Conservation (phyloP, 1,284 basidiomycete species). For the Sanguinoderma infundibulare region DNA sequence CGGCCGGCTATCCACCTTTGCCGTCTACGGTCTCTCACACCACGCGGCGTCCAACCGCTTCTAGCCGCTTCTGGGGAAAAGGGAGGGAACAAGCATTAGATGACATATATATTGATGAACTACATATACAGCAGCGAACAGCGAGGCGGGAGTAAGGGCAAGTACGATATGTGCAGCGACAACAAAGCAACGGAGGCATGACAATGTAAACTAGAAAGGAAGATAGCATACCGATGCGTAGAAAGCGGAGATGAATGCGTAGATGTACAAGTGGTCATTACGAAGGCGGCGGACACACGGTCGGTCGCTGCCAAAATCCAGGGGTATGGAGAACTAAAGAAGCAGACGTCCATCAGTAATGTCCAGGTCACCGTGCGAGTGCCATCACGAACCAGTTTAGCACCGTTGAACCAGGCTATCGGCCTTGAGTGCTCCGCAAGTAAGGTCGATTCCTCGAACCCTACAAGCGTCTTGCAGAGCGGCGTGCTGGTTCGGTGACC, state of each 20-base stretch:
- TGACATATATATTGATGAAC: neutral
- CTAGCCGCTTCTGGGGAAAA: too few relatives aligned
- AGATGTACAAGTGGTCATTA: neutral
- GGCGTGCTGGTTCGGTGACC: slow-evolving; percentile 35
- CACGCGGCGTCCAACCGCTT: neutral
- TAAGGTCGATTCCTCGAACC: slow-evolving; percentile 13
- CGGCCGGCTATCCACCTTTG: too few relatives aligned
- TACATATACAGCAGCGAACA: slow-evolving; percentile 2
- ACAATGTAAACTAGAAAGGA: neutral
- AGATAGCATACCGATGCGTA: neutral
- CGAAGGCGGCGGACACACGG: too few relatives aligned
- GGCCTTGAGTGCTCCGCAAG: neutral
- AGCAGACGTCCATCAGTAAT: neutral
- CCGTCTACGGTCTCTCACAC: neutral
- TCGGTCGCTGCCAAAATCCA: neutral
- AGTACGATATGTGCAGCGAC: slow-evolving; percentile 5
- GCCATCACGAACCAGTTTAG: slow-evolving; percentile 1
- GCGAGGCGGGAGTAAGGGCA: neutral
- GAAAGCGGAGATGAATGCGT: neutral
- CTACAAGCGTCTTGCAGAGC: slow-evolving; percentile 37
- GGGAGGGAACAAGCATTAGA: neutral
- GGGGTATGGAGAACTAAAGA: neutral
- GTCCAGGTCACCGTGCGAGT: neutral
- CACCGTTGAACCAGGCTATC: neutral
- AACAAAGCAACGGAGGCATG: slow-evolving; percentile 1